These are phyloP conservation scores for Apiospora phragmitis DNA, from an alignment of 2,329 filamentous ascomycete genomes.

Conservation along the genomic window DNA sequence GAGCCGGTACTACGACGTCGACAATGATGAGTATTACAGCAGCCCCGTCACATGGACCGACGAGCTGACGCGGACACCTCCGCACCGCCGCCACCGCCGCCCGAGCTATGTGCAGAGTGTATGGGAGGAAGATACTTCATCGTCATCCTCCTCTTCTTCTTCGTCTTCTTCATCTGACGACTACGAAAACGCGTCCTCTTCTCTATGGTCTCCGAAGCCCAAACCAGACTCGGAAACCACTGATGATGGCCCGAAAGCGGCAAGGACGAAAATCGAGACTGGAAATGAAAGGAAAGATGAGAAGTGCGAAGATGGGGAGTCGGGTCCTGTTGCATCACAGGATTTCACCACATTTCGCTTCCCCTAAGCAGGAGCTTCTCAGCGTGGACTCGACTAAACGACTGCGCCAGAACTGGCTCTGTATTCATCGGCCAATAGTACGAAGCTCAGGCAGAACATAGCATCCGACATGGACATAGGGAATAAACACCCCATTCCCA, in stretches of 20 bases:
- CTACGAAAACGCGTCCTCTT: neutral
- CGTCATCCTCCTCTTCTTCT: neutral
- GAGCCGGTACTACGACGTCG: neutral
- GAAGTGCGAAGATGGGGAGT: neutral
- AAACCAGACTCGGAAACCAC: neutral
- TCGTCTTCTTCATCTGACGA: neutral
- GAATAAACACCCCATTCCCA: conserved; percentile 9
- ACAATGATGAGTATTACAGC: neutral
- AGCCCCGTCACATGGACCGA: neutral
- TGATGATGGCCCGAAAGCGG: neutral
- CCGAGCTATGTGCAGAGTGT: neutral
- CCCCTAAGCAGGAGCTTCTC: neutral
- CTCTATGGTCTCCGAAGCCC: neutral
- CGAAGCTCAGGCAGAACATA: neutral
- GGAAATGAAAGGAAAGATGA: neutral
- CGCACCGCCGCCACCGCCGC: neutral
- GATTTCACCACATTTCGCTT: neutral
- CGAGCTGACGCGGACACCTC: neutral
- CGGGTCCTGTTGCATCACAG: neutral
- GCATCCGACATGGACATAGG: too few relatives aligned
- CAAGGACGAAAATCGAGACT: neutral
- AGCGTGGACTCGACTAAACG: neutral
- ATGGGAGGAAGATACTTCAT: neutral
- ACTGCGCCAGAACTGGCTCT: too few relatives aligned
- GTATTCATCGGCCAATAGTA: neutral